A percentile compares a stretch with the other conserved stretches of the same genome.
phyloP scores from a whole-genome alignment of 345 rosid species.

The Hibiscus tridactylites region DNA sequence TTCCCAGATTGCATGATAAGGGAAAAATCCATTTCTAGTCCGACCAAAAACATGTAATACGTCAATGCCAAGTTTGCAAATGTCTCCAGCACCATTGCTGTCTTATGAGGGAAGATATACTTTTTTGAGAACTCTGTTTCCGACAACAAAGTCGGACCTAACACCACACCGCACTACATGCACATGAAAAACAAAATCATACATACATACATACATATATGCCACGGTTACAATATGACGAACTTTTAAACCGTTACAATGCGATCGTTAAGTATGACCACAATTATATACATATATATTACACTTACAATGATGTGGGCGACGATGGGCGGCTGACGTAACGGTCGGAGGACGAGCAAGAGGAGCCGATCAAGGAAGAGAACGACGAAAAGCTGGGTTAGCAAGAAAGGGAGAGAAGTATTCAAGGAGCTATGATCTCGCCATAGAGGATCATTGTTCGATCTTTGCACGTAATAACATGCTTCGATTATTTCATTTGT shows the following conservation, averaged over 20 bases:
- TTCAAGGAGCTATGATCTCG: neutral
- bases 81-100: constrained; percentile 34
- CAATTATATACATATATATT: neutral
- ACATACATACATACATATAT: no score
- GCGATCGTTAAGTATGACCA: no score
- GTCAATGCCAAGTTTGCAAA: constrained; percentile 37
- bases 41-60: constrained; percentile 53
- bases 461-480: neutral
- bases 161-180: constrained; percentile 40
- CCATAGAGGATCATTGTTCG: neutral
- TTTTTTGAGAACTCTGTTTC: fast-evolving
- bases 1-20: constrained; percentile 25
- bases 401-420: constrained; percentile 11
- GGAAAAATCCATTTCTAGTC: constrained; percentile 49
- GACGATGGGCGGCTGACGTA: constrained; percentile 5
- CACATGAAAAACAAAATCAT: neutral
- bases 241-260: no score
- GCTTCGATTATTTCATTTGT: neutral
- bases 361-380: neutral
- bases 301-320: constrained; percentile 7
- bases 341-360: neutral
- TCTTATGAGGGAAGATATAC: constrained; percentile 20
- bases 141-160: constrained; percentile 31
- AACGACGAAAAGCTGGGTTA: neutral
- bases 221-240: no score